A percentile compares a stretch with the other conserved stretches of the same genome.
These are phyloP conservation scores for Coelastrella sp. DNA, from an alignment of 139 green algal species.

Conservation along the genomic window DNA sequence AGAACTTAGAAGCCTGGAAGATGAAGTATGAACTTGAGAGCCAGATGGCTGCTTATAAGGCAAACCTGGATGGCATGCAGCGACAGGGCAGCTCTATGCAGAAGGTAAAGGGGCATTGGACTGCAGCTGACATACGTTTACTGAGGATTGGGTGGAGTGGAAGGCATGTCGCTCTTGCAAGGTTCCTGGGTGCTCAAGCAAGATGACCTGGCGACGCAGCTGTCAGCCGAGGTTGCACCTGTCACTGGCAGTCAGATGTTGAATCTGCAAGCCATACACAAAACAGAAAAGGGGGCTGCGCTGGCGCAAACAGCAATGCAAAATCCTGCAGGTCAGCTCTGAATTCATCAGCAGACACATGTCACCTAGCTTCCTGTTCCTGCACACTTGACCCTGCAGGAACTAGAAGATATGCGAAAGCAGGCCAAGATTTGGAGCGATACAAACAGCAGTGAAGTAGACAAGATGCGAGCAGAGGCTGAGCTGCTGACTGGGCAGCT, in stretches of 20 bases:
- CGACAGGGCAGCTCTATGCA: conserved; percentile 33
- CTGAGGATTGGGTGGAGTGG: no score
- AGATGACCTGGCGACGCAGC: no score
- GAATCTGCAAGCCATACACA: no score
- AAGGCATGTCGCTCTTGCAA: background rate
- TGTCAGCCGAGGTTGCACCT: no score
- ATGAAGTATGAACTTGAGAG: conserved; percentile 43
- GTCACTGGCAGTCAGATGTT: no score
- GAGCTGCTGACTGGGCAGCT: conserved; percentile 57
- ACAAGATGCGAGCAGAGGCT: conserved; percentile 65
- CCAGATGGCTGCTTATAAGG: conserved; percentile 19
- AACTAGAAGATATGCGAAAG: conserved; percentile 49
- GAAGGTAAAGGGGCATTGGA: conserved; percentile 7
- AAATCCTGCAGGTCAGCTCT: background rate
- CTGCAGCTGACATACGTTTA: no score
- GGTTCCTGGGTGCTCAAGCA: background rate
- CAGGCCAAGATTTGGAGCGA: conserved; percentile 64
- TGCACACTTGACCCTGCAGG: conserved; percentile 31
- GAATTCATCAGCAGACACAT: background rate
- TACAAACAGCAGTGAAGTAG: conserved; percentile 42
- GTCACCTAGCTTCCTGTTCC: background rate
- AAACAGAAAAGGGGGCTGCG: no score
- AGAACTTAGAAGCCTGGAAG: conserved; percentile 49
- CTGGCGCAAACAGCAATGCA: background rate
- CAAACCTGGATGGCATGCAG: conserved; percentile 43